A percentile compares a stretch with the other conserved stretches of the same genome.
Conservation (phyloP, 495 filamentous ascomycete genomes). For the Achaetomiella virescens region DNA sequence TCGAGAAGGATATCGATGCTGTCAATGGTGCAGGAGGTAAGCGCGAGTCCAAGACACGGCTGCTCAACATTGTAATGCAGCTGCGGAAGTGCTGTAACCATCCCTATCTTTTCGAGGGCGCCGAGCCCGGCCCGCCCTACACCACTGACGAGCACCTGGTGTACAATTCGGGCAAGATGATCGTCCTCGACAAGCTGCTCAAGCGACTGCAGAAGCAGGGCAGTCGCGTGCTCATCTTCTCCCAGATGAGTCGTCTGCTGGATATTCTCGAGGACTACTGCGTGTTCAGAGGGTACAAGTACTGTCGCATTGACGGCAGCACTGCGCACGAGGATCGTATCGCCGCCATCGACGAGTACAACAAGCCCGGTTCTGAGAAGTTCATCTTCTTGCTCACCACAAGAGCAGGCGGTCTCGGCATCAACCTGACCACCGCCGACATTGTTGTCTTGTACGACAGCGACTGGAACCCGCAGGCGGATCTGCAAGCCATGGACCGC, state of each 20-base stretch:
- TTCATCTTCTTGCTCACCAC: conserved; percentile 98
- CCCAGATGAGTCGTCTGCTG: conserved; percentile 95
- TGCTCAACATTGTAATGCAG: conserved; percentile 99
- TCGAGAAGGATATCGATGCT: conserved; percentile 98
- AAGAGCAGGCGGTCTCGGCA: conserved; percentile 92
- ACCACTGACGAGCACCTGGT: conserved; percentile 97
- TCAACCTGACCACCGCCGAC: conserved; percentile 93
- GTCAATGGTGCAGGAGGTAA: conserved; percentile 97
- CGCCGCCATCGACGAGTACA: conserved; percentile 96
- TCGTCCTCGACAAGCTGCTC: conserved; percentile 90
- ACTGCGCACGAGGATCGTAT: conserved; percentile 98
- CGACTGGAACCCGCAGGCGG: conserved; percentile 98
- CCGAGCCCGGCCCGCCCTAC: conserved; percentile 94
- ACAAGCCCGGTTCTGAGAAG: conserved; percentile 89
- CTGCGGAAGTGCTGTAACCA: conserved; percentile 99
- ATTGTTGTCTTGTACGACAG: conserved; percentile 98
- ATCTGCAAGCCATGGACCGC: conserved; percentile 97
- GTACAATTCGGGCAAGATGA: conserved; percentile 93
- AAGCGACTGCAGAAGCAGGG: conserved; percentile 76
- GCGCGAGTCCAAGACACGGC: conserved; percentile 94
- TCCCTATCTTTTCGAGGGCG: conserved; percentile 96
- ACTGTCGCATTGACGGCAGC: conserved; percentile 95
- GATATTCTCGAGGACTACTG: conserved; percentile 99
- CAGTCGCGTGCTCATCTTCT: conserved; percentile 95
- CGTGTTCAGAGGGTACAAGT: conserved; percentile 87